Conservation (phyloP, 306 rosid genomes). For the Abrus pulchellus region DNA sequence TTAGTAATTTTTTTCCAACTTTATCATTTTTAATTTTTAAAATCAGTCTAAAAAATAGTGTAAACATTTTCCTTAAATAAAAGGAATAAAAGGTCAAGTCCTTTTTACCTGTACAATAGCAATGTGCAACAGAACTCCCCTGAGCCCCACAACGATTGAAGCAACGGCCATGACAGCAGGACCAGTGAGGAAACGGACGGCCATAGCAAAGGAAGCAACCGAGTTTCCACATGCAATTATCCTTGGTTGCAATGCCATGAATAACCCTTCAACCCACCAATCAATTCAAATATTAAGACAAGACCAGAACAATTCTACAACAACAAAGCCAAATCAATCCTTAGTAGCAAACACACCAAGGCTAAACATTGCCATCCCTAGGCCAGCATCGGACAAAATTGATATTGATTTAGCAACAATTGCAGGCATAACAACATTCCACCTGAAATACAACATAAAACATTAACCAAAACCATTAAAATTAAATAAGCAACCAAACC, state of each 20-base stretch:
- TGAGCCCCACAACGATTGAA: slow-evolving; percentile 73
- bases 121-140: slow-evolving; percentile 77
- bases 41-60: too few species aligned
- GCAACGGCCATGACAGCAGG: slow-evolving; percentile 89
- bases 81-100: too few species aligned
- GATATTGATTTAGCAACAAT: slow-evolving; percentile 74
- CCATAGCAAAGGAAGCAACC: slow-evolving; percentile 81
- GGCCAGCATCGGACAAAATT: slow-evolving; percentile 85
- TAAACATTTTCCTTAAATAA: too few species aligned
- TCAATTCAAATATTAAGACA: not conserved
- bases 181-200: slow-evolving; percentile 74
- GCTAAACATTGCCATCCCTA: slow-evolving; percentile 97
- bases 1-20: too few species aligned
- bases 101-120: slow-evolving; percentile 83
- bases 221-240: slow-evolving; percentile 88
- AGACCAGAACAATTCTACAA: not conserved
- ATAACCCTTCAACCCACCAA: slow-evolving; percentile 64
- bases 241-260: slow-evolving; percentile 90
- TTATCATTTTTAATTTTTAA: too few species aligned
- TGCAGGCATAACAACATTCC: slow-evolving; percentile 83
- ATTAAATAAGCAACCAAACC: not conserved
- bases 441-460: slow-evolving; percentile 53
- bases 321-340: not conserved
- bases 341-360: slow-evolving; percentile 60
- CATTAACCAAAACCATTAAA: not conserved